These are phyloP conservation scores for Magnolia sinica DNA, from an alignment of 164 flowering plant species.

Conservation along the genomic window DNA sequence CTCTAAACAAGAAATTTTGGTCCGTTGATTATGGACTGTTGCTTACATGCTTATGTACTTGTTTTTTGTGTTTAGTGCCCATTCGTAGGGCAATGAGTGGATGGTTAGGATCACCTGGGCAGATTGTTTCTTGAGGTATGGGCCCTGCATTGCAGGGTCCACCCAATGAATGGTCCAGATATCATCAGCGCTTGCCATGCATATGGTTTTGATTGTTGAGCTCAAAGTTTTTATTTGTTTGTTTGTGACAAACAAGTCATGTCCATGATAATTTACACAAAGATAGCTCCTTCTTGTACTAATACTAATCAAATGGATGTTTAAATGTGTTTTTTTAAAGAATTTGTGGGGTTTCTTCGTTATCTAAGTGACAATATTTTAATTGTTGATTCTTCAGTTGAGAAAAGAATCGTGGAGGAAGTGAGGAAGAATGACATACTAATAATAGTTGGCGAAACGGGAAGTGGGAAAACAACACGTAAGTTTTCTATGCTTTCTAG, in stretches of 20 bases:
- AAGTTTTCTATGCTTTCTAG: constrained; percentile 26
- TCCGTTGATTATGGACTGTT: background rate
- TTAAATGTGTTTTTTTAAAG: background rate
- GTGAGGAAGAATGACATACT: constrained; percentile 62
- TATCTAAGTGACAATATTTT: background rate
- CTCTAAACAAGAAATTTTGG: too few species aligned
- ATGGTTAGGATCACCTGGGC: too few species aligned
- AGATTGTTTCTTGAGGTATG: too few species aligned
- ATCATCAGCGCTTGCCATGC: background rate
- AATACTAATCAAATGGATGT: background rate
- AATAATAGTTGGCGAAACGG: constrained; percentile 94
- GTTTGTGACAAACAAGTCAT: too few species aligned
- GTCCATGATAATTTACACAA: background rate
- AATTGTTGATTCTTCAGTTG: constrained; percentile 36
- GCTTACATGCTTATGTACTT: background rate
- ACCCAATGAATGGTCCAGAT: too few species aligned
- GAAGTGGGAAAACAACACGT: constrained; percentile 98
- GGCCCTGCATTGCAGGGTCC: too few species aligned
- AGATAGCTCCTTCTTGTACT: too few species aligned
- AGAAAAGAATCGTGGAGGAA: constrained; percentile 67
- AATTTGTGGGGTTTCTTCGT: background rate
- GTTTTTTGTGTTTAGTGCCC: too few species aligned
- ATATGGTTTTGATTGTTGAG: background rate
- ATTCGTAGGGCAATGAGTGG: too few species aligned
- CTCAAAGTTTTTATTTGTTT: background rate